Percentiles rank a stretch among this genome's conserved stretches.
Conservation (phyloP, 164 flowering plant genomes). For the Stephania yunnanensis region DNA sequence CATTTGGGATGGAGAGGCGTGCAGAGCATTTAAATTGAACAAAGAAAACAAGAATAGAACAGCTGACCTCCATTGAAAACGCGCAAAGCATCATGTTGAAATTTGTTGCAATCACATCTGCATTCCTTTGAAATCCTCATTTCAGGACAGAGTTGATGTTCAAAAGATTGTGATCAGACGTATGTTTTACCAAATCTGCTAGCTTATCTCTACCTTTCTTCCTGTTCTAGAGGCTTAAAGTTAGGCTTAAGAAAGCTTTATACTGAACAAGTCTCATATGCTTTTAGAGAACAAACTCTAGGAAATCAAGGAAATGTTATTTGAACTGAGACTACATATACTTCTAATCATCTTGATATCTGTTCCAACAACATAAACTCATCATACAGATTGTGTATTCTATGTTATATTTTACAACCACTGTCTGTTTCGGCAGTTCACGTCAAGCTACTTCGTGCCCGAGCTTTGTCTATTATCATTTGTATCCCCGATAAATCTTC, state of each 20-base stretch:
- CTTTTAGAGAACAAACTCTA: background rate
- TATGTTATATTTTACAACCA: background rate
- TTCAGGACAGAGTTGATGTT: background rate
- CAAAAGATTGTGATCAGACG: background rate
- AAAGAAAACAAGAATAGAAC: background rate
- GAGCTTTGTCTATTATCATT: conserved; percentile 83
- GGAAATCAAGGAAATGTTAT: background rate
- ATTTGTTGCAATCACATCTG: background rate
- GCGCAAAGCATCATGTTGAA: background rate
- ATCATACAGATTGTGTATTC: background rate
- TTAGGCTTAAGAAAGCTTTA: background rate
- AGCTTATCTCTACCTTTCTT: background rate
- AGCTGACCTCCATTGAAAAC: background rate
- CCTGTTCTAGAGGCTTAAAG: background rate
- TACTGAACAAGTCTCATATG: background rate
- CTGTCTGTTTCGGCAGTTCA: conserved; percentile 15
- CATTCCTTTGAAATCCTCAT: background rate
- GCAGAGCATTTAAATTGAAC: background rate
- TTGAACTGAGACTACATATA: background rate
- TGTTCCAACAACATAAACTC: background rate
- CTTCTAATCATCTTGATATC: background rate
- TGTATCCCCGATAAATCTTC: conserved; percentile 92
- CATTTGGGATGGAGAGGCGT: too few relatives aligned
- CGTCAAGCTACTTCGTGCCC: conserved; percentile 58
- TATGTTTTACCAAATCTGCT: background rate